A percentile compares a stretch with the other conserved stretches of the same genome.
These are phyloP conservation scores for Pythium utonaiense DNA, from an alignment of 352 stramenopile genomes.

Conservation along the genomic window DNA sequence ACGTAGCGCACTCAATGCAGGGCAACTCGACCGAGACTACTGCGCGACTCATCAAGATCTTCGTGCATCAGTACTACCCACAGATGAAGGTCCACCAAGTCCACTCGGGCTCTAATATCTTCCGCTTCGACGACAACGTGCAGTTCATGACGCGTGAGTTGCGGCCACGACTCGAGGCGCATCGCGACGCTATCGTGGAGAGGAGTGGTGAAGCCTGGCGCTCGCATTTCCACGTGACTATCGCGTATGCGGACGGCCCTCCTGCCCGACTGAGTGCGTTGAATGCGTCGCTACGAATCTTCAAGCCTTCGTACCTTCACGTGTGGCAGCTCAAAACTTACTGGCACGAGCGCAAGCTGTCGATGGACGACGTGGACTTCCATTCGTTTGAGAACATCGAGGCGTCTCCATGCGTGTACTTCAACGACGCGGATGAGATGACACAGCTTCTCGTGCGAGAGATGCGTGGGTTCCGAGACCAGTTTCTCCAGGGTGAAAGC, in stretches of 20 bases:
- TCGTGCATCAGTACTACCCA: slow-evolving; percentile 90
- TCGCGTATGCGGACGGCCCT: slow-evolving; percentile 96
- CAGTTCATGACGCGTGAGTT: slow-evolving; percentile 96
- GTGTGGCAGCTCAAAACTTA: slow-evolving; percentile 99
- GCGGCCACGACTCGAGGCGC: slow-evolving; percentile 91
- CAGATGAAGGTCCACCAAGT: slow-evolving; percentile 93
- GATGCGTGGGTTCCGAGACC: slow-evolving; percentile 87
- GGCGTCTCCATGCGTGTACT: slow-evolving; percentile 88
- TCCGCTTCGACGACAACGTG: slow-evolving; percentile 95
- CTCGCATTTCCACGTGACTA: slow-evolving; percentile 93
- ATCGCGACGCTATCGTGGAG: slow-evolving; percentile 92
- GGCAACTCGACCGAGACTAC: slow-evolving; percentile 96
- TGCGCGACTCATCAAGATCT: slow-evolving; percentile 90
- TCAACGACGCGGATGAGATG: slow-evolving; percentile 73
- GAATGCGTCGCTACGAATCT: slow-evolving; percentile 94
- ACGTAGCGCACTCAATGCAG: slow-evolving; percentile 87
- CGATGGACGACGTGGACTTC: slow-evolving; percentile 95
- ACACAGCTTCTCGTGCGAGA: slow-evolving; percentile 90
- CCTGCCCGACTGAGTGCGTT: slow-evolving; percentile 94
- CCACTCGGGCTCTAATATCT: slow-evolving; percentile 96
- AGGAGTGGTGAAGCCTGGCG: slow-evolving; percentile 91
- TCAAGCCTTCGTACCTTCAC: slow-evolving; percentile 95
- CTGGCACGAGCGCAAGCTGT: slow-evolving; percentile 96
- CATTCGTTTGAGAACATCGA: slow-evolving; percentile 97
- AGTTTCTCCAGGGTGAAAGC: slow-evolving; percentile 73